Evolutionary conservation across 2,329 filamentous ascomycete genomes (phyloP).

Genomic region (Ceratocystis eucalypticola): DNA sequence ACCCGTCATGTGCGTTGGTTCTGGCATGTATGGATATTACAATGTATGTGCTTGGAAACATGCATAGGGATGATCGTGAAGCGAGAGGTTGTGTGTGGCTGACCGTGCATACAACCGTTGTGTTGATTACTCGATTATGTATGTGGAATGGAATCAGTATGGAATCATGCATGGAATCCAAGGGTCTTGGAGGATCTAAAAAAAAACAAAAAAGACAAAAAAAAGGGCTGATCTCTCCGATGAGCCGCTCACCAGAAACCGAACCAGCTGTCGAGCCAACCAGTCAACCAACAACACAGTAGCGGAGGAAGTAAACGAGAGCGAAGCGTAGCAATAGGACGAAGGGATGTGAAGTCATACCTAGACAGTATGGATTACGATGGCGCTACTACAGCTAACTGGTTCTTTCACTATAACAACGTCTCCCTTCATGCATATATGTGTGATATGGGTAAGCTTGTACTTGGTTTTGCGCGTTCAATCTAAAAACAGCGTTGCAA

Average conservation of each 20-base stretch:
- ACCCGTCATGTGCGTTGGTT: conserved; percentile 4
- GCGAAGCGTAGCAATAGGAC: not conserved
- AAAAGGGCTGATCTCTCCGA: too few relatives aligned
- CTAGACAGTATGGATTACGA: too few relatives aligned
- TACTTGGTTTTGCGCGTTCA: too few relatives aligned
- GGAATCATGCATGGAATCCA: not conserved
- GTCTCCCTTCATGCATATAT: too few relatives aligned
- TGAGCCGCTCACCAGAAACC: not conserved
- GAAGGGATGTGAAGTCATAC: too few relatives aligned
- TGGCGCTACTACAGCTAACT: too few relatives aligned
- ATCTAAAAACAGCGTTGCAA: too few relatives aligned
- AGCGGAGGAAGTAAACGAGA: not conserved
- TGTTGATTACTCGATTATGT: not conserved
- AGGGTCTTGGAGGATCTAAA: not conserved
- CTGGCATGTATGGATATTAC: not conserved
- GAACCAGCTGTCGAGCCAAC: not conserved
- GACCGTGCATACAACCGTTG: not conserved
- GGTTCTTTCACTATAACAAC: too few relatives aligned
- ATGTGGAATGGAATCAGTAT: not conserved
- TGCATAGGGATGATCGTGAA: not conserved
- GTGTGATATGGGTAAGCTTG: too few relatives aligned
- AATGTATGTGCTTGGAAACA: not conserved
- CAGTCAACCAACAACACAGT: not conserved
- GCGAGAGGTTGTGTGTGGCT: not conserved
- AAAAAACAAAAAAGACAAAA: not conserved